Percentiles rank a stretch among this genome's conserved stretches.
Evolutionary conservation across 306 rosid genomes (phyloP).

Genomic region (Vigna reflexopilosa): DNA sequence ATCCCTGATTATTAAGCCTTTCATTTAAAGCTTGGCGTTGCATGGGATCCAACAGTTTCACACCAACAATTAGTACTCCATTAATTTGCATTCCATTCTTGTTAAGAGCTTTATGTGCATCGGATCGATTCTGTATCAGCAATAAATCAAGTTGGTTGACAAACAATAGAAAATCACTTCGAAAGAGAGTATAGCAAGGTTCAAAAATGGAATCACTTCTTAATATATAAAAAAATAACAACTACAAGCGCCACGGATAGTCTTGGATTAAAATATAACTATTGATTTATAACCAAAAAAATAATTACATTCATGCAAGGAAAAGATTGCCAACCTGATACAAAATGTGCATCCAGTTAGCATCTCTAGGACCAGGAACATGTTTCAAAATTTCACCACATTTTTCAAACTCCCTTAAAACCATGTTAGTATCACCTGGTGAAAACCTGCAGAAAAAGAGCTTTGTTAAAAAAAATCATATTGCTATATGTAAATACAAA

Average conservation of each 20-base stretch:
- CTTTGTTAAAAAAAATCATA: constrained; percentile 11
- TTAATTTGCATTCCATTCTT: constrained; percentile 91
- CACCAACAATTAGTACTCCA: constrained; percentile 89
- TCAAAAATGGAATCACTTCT: not conserved
- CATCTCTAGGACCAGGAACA: constrained; percentile 92
- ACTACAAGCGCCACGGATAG: not conserved
- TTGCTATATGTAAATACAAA: not conserved
- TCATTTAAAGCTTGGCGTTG: constrained; percentile 83
- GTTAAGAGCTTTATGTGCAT: constrained; percentile 90
- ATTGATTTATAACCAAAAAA: constrained; percentile 2
- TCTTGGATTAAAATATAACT: not conserved
- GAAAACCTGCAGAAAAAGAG: constrained; percentile 70
- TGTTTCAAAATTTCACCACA: constrained; percentile 95
- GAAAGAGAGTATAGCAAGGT: not conserved
- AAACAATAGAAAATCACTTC: not conserved
- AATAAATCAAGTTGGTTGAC: constrained; percentile 36
- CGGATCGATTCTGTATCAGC: constrained; percentile 78
- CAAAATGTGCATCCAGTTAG: constrained; percentile 95
- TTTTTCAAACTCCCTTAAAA: constrained; percentile 94
- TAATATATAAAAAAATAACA: not conserved
- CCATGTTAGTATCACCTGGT: constrained; percentile 82
- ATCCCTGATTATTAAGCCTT: constrained; percentile 72
- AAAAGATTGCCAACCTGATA: constrained; percentile 68
- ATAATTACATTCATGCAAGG: constrained; percentile 32
- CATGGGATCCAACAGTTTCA: constrained; percentile 93